phyloP scores from a whole-genome alignment of 805 yeast genomes.

The Hyphopichia homilentoma region DNA sequence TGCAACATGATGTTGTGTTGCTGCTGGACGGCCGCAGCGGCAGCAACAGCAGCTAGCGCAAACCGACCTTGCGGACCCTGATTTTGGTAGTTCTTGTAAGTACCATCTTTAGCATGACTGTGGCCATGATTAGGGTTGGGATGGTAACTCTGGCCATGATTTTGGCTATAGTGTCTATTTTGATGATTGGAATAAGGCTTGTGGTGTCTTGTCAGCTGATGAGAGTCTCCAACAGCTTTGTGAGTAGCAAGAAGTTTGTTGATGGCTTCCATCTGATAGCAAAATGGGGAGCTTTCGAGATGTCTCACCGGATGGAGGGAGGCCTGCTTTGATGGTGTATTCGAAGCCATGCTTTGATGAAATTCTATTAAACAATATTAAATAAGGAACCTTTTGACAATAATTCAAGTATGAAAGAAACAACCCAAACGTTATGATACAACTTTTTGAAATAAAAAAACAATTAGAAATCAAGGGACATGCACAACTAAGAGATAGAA shows the following conservation, averaged over 20 bases:
- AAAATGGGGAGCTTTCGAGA: constrained; percentile 24
- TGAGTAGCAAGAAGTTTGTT: constrained; percentile 8
- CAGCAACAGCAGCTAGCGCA: constrained; percentile 26
- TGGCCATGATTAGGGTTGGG: constrained; percentile 1
- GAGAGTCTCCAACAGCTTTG: not conserved
- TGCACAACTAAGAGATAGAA: no score
- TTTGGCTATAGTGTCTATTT: constrained; percentile 5
- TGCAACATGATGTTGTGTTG: constrained; percentile 10
- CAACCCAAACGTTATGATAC: no score
- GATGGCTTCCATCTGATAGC: constrained; percentile 23
- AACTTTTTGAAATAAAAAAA: no score
- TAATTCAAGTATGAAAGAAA: no score
- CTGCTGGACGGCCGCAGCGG: constrained; percentile 30
- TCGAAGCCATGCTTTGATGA: no score
- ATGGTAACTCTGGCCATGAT: constrained; percentile 6
- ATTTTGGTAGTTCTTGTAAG: constrained; percentile 5
- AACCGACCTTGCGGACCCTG: constrained; percentile 17
- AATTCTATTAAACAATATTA: no score
- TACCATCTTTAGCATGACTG: constrained; percentile 3
- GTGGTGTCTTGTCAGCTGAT: no score
- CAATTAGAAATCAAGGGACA: no score
- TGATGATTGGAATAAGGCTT: constrained; percentile 1
- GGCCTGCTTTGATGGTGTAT: no score
- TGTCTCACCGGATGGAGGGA: constrained; percentile 20
- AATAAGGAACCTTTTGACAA: no score